These are phyloP conservation scores for Davidsoniella australis DNA, from an alignment of 2,329 filamentous ascomycete genomes.

Conservation along the genomic window DNA sequence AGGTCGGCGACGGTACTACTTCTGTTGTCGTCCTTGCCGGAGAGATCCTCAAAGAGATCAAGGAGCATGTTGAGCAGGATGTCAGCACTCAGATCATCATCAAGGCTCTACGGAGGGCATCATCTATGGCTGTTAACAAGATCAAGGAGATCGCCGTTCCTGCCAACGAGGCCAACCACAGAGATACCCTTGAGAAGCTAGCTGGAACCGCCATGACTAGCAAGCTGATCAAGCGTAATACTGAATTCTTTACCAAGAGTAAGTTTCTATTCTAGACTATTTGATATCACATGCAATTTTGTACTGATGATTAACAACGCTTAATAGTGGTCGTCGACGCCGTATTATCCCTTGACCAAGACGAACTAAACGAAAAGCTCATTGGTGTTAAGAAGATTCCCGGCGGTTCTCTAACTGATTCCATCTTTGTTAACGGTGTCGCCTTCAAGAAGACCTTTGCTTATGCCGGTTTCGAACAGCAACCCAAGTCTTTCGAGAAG, in stretches of 20 bases:
- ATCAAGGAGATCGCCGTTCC: constrained; percentile 92
- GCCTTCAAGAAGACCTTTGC: constrained; percentile 99
- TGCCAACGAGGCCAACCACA: constrained; percentile 65
- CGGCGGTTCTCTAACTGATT: constrained; percentile 88
- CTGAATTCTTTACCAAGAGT: constrained; percentile 96
- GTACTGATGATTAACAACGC: not conserved
- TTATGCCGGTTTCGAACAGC: constrained; percentile 97
- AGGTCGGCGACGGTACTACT: constrained; percentile 95
- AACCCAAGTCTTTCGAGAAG: constrained; percentile 86
- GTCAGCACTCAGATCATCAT: constrained; percentile 96
- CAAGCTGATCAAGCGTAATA: constrained; percentile 96
- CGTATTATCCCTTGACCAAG: constrained; percentile 85
- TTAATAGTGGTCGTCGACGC: constrained; percentile 84
- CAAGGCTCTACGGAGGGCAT: constrained; percentile 81
- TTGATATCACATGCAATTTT: constrained; percentile 1
- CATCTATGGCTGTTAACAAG: constrained; percentile 89
- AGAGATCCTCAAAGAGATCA: constrained; percentile 92
- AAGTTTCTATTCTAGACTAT: not conserved
- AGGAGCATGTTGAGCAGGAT: constrained; percentile 89
- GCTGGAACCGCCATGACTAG: constrained; percentile 97
- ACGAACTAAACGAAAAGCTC: constrained; percentile 92
- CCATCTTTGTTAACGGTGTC: constrained; percentile 91
- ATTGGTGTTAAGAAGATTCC: constrained; percentile 98
- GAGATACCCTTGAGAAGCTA: constrained; percentile 76
- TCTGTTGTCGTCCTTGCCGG: constrained; percentile 95